Conservation (phyloP, 768 basidiomycete genomes). For the Lactarius akahatsu region DNA sequence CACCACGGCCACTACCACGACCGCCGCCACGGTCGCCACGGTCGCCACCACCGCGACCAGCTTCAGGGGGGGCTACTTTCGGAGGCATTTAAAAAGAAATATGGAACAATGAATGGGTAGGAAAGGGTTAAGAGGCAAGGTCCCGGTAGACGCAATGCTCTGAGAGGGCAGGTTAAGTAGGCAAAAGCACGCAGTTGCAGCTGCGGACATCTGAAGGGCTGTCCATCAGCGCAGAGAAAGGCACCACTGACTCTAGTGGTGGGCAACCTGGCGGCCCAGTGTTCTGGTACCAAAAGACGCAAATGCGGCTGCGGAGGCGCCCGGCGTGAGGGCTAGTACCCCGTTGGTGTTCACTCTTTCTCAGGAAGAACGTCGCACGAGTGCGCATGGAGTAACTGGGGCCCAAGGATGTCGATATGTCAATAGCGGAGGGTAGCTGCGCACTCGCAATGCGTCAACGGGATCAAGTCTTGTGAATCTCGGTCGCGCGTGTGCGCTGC, state of each 20-base stretch:
- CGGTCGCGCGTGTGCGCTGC: background rate
- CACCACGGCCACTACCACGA: too few species aligned
- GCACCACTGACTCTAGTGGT: background rate
- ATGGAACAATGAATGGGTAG: background rate
- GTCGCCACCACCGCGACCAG: conserved; percentile 22
- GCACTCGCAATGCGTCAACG: background rate
- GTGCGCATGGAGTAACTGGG: background rate
- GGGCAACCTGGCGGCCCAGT: background rate
- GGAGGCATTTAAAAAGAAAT: background rate
- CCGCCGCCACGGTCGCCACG: conserved; percentile 23
- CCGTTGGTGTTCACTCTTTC: background rate
- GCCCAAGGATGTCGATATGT: background rate
- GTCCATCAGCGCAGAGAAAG: background rate
- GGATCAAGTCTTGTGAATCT: background rate
- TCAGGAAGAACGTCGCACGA: background rate
- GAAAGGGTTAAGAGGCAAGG: background rate
- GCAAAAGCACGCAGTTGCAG: background rate
- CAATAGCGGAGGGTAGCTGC: background rate
- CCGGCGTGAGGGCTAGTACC: background rate
- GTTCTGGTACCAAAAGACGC: background rate
- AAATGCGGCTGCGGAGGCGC: background rate
- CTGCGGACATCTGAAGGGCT: background rate
- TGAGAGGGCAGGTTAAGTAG: background rate
- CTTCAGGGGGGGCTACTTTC: background rate
- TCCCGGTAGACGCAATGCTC: background rate